These are phyloP conservation scores for Malus hybrid DNA, from an alignment of 331 rosid genomes.

Conservation along the genomic window DNA sequence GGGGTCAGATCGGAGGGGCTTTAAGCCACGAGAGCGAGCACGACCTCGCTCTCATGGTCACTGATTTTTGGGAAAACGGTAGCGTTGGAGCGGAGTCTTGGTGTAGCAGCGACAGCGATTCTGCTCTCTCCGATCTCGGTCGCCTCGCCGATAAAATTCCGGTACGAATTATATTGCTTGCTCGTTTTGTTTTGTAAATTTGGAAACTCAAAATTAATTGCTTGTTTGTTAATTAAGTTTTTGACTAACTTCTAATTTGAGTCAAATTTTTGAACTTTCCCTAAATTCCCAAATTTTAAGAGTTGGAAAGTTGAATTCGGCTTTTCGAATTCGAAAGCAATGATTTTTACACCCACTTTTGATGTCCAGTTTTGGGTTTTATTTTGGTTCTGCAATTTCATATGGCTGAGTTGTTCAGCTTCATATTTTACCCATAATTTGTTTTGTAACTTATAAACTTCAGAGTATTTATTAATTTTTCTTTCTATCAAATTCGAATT, in stretches of 20 bases:
- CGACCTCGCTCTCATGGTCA: slow-evolving; percentile 81
- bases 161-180: slow-evolving; percentile 17
- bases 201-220: neutral
- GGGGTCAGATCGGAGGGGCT: slow-evolving; percentile 48
- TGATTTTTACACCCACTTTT: neutral
- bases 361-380: neutral
- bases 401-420: neutral
- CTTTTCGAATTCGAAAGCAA: neutral
- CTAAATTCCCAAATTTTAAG: neutral
- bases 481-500: neutral
- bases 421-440: neutral
- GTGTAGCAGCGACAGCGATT: slow-evolving; percentile 93
- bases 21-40: slow-evolving; percentile 91
- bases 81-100: slow-evolving; percentile 76
- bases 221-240: neutral
- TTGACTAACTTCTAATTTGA: neutral
- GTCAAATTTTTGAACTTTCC: neutral
- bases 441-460: too few species aligned
- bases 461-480: neutral
- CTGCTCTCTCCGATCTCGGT: slow-evolving; percentile 63
- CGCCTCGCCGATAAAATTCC: slow-evolving; percentile 76
- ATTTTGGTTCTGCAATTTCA: neutral
- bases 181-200: neutral
- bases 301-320: neutral
- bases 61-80: slow-evolving; percentile 87